These are phyloP conservation scores for Trypanosoma cruzi DNA, from an alignment of 208 protist species.

Conservation along the genomic window DNA sequence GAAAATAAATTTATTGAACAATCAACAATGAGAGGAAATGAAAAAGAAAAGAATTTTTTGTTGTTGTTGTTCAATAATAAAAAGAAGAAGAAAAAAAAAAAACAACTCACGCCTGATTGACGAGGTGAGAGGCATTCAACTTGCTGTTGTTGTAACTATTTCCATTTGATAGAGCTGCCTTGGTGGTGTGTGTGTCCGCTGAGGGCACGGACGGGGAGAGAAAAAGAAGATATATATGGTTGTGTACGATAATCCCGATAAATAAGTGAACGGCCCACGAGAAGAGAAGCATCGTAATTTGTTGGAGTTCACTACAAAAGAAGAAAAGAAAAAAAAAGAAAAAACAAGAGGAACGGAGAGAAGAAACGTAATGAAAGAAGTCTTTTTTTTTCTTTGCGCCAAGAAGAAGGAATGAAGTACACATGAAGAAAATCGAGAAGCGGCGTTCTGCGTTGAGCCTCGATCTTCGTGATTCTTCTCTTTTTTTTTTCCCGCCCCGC, in stretches of 20 bases:
- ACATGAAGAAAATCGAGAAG: conserved; percentile 30
- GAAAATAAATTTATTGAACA: neutral
- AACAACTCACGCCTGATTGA: neutral
- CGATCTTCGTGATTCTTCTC: neutral
- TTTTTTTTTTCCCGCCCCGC: neutral
- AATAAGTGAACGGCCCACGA: neutral
- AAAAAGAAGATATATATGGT: conserved; percentile 60
- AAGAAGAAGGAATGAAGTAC: conserved; percentile 7
- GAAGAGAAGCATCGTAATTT: neutral
- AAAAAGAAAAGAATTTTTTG: no score
- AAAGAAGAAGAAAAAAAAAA: neutral
- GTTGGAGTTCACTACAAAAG: neutral
- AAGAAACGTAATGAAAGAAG: neutral
- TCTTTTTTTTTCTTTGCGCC: neutral
- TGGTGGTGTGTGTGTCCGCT: conserved; percentile 50
- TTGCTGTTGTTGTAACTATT: conserved; percentile 2
- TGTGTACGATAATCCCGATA: conserved; percentile 25
- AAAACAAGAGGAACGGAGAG: neutral
- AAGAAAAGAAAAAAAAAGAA: neutral
- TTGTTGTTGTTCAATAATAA: no score
- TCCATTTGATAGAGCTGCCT: conserved; percentile 34
- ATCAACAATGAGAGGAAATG: neutral
- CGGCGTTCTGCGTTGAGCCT: conserved; percentile 4
- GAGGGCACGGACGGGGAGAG: conserved; percentile 26
- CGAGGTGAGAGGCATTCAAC: neutral